A percentile compares a stretch with the other conserved stretches of the same genome.
These are phyloP conservation scores for Hypoxylon sp. DNA, from an alignment of 2,329 filamentous ascomycete genomes.

Conservation along the genomic window DNA sequence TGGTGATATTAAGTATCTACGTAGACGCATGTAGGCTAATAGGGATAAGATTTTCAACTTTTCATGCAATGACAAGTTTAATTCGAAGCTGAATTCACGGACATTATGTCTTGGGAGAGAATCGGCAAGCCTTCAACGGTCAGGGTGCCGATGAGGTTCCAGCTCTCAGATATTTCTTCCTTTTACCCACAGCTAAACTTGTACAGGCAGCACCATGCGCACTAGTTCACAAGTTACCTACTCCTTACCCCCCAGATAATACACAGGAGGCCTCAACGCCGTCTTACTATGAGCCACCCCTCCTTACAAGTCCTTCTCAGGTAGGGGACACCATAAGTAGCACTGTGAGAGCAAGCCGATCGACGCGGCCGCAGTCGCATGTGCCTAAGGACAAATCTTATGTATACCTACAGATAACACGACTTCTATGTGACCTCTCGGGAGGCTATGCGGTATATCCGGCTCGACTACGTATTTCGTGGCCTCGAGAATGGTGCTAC, in stretches of 20 bases:
- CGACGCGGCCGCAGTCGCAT: slow-evolving; percentile 27
- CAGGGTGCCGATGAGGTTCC: not conserved
- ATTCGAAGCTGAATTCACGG: not conserved
- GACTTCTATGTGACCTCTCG: slow-evolving; percentile 8
- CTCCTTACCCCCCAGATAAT: not conserved
- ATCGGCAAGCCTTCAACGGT: not conserved
- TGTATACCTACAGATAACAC: slow-evolving; percentile 9
- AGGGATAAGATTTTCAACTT: not conserved
- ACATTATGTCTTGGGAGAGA: not conserved
- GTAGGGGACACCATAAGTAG: not conserved
- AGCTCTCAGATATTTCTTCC: slow-evolving; percentile 1
- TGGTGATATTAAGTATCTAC: slow-evolving; percentile 31
- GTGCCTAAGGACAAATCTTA: not conserved
- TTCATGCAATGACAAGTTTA: not conserved
- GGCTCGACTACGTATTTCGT: slow-evolving; percentile 13
- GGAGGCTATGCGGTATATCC: slow-evolving; percentile 14
- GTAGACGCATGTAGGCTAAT: not conserved
- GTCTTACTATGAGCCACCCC: not conserved
- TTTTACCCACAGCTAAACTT: not conserved
- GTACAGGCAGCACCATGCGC: not conserved
- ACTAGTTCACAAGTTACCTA: not conserved
- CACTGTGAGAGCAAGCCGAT: not conserved
- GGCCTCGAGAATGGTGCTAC: slow-evolving; percentile 29
- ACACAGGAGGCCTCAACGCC: not conserved
- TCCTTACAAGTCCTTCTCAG: not conserved